Conservation (phyloP, 1,284 basidiomycete species). For the Apiotrichum montevideense region DNA sequence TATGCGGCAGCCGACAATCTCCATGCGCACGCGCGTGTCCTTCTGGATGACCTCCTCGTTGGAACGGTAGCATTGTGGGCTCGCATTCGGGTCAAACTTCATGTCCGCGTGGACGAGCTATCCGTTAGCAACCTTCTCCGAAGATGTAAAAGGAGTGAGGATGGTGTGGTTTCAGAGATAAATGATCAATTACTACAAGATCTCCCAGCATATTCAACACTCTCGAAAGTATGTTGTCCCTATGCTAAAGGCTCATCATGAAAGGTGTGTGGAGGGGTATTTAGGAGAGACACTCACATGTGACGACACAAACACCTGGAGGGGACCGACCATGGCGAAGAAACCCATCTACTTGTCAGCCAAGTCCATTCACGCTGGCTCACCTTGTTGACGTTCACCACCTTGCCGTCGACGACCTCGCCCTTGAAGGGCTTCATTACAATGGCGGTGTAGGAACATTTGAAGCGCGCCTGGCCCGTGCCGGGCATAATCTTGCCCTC, state of each 20-base stretch:
- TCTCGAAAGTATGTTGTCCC: conserved; percentile 32
- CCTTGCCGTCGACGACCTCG: conserved; percentile 94
- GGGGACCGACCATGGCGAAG: conserved; percentile 89
- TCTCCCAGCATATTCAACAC: conserved; percentile 47
- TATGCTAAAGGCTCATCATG: conserved; percentile 38
- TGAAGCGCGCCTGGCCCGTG: conserved; percentile 89
- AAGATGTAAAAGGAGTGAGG: conserved; percentile 1
- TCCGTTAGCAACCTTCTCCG: conserved; percentile 9
- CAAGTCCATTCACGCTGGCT: conserved; percentile 26
- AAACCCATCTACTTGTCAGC: conserved; percentile 57
- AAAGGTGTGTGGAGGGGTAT: neutral
- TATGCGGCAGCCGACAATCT: conserved; percentile 93
- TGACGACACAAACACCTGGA: conserved; percentile 86
- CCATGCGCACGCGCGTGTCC: conserved; percentile 82
- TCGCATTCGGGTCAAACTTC: conserved; percentile 86
- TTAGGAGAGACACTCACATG: conserved; percentile 58
- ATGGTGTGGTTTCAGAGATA: conserved; percentile 27
- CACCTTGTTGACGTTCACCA: conserved; percentile 84
- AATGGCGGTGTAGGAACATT: conserved; percentile 82
- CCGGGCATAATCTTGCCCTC: conserved; percentile 87
- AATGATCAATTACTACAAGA: conserved; percentile 48
- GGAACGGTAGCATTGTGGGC: conserved; percentile 83
- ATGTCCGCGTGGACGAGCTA: conserved; percentile 89
- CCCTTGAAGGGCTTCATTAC: conserved; percentile 99
- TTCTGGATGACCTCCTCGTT: conserved; percentile 92